Evolutionary conservation across 2,329 filamentous ascomycete species (phyloP), one percentile per base, ranked within the genome.

Genomic region (Scedosporium boydii): DNA sequence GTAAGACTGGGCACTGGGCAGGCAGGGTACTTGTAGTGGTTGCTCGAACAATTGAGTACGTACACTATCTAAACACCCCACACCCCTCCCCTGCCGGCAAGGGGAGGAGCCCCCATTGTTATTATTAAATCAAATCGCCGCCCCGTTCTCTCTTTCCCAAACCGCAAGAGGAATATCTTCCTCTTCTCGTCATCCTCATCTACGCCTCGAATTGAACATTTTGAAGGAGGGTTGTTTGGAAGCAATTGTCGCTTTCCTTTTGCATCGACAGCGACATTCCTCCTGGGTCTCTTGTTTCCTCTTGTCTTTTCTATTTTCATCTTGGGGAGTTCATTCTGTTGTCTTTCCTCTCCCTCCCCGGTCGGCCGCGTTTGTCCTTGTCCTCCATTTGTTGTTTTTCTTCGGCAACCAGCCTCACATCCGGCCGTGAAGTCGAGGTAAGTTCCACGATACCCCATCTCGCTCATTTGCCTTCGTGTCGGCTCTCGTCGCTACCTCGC

Each of bases 61-160:
- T 55, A 55, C 51, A 12, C 34, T 58, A 58, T 58, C 27, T 41
- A 16, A 18, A 58, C 55, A 58, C 55, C 55, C 55, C 29, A 27
- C 56, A 29, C 57, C 14, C 51, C 48, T 38, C 60, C 60, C 18
- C 26, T 53, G 26, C 38, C 51, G 34, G 44, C 60, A 62, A 62
- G 60, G 60, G 60, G 51, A 55, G n/a, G 60, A 29, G 34, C 60
- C 51, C 48, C 51, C 51, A 26, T 57, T 62, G 34, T 62, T 61
- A 61, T 61, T 62, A 62, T 62, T 62, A 62, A 62, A 62, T 55
- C 21, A 42, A 41, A 23, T 51, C 21, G 51, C 38, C 44, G 60
- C 51, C 60, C 60, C 51, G 21, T 55, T 55, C 21, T 1, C 58
- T 62, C 38, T 23, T 46, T 58, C 56, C 60, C 42, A 60, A 60